Evolutionary conservation across 257 asterid genomes (phyloP), one percentile per base, ranked within the genome.

Genomic region (Paulownia fortunei): DNA sequence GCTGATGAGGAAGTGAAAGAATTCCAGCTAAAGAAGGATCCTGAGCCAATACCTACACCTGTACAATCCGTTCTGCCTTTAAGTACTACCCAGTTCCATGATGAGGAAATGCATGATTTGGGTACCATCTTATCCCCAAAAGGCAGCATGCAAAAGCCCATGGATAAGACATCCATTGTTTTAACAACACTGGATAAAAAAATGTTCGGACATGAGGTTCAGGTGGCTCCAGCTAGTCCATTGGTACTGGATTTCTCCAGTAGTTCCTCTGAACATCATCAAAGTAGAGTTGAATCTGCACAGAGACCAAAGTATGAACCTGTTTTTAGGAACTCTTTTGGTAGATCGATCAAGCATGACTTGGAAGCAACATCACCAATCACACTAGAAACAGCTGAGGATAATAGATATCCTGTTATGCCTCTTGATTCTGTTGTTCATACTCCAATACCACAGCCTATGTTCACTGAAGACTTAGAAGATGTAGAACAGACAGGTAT

Each of bases 91-190:
- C 84, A 63, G 79, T 72, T 87, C 79, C 78, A 60, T 34, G 97
- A 91, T 76, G 88, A 85, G 79, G 87, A 85, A 78, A 88, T 89
- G 90, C 87, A 66, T 55, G 96, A 88, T 64, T 72, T 70, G 73
- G 82, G 52, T 60, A 61, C 86, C 76, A 84, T 69, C 67, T 71
- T 84, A 58, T 90, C 97, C 42, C 89, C 91, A 1, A 91, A 85
- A 83, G 76, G 80, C 54, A 80, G 72, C 55, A 42, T 72, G 49
- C 86, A 65, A 76, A 78, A 55, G 37, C 86, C 85, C 64, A 52
- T 62, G 55, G 65, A 80, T 69, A 73, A 69, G 64, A 54, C 80
- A 55, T 21, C 83, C 37, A 73, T 55, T 60, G 78, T 78, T 80
- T 78, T 66, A n/a, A 37, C 39, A 59, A 54, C 68, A n/a, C 83